Evolutionary conservation across 345 rosid genomes (phyloP).

Genomic region (Acer yangbiense): DNA sequence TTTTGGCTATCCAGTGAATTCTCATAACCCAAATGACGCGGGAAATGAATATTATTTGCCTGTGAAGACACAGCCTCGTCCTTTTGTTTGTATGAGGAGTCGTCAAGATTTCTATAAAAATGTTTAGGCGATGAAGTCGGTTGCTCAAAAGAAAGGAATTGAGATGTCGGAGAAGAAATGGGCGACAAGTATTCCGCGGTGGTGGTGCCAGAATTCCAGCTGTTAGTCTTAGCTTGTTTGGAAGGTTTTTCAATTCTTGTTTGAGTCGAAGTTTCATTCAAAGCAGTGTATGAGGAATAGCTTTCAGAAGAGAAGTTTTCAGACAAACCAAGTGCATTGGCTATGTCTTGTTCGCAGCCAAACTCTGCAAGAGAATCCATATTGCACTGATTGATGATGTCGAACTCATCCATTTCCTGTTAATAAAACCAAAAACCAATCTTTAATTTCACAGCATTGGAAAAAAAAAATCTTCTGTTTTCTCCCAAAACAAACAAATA

Average conservation of each 20-base stretch:
- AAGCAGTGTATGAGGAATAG: conserved; percentile 27
- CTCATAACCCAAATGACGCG: not conserved
- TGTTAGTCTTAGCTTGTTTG: conserved; percentile 30
- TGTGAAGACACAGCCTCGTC: conserved; percentile 26
- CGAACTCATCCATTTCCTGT: conserved; percentile 48
- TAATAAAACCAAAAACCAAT: not conserved
- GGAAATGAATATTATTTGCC: conserved; percentile 15
- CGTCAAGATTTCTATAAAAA: conserved; percentile 13
- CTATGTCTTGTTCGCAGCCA: conserved; percentile 23
- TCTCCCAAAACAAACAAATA: no score
- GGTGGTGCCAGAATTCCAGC: conserved; percentile 32
- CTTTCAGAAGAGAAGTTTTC: conserved; percentile 33
- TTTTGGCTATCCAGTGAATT: conserved; percentile 14
- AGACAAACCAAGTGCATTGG: conserved; percentile 9
- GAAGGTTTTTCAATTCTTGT: conserved; percentile 21
- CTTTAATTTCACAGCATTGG: not conserved
- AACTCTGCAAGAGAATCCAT: conserved; percentile 34
- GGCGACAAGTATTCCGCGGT: conserved; percentile 14
- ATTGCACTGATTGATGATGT: conserved; percentile 41
- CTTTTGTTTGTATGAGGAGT: conserved; percentile 20
- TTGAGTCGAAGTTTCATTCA: conserved; percentile 22
- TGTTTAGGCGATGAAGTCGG: conserved; percentile 16
- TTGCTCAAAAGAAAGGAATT: conserved; percentile 35
- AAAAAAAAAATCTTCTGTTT: no score
- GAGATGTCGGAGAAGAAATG: conserved; percentile 23